Conservation (phyloP, 2,329 filamentous ascomycete genomes). For the Ceratocystis harringtonii region DNA sequence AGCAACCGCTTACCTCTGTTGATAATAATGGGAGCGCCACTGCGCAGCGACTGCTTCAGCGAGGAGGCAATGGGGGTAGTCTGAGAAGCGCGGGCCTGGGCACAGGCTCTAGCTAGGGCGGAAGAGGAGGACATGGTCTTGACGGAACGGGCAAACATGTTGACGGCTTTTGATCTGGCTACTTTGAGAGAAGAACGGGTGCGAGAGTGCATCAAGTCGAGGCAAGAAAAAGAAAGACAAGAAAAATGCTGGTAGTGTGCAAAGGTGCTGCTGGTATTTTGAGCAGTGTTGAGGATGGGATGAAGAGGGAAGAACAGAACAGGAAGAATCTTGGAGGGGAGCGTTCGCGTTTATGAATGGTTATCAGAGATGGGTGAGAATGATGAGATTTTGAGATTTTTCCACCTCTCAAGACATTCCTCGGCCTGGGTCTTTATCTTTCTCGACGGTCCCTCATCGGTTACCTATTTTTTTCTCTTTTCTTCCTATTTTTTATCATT, state of each 20-base stretch:
- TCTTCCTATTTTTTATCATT: not conserved
- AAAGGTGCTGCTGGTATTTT: not conserved
- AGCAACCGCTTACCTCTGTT: not conserved
- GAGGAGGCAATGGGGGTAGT: slow-evolving; percentile 4
- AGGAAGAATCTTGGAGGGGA: not conserved
- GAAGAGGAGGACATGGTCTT: slow-evolving; percentile 9
- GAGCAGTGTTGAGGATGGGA: not conserved
- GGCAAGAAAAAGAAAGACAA: not conserved
- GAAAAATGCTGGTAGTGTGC: not conserved
- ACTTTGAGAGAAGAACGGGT: slow-evolving; percentile 2
- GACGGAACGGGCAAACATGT: slow-evolving; percentile 15
- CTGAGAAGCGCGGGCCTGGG: not conserved
- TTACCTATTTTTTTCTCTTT: not conserved
- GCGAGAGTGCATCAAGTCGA: slow-evolving; percentile 1
- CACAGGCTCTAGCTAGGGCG: not conserved
- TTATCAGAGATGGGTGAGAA: not conserved
- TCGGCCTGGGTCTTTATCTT: not conserved
- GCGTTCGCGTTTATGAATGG: not conserved
- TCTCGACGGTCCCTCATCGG: not conserved
- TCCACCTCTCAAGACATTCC: not conserved
- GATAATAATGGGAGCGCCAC: not conserved
- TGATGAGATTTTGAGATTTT: not conserved
- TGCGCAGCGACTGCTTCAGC: slow-evolving; percentile 1
- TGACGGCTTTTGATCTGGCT: not conserved
- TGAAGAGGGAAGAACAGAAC: not conserved